A percentile compares a stretch with the other conserved stretches of the same genome.
Conservation (phyloP, 768 basidiomycete species). For the Myochromella boudieri region DNA sequence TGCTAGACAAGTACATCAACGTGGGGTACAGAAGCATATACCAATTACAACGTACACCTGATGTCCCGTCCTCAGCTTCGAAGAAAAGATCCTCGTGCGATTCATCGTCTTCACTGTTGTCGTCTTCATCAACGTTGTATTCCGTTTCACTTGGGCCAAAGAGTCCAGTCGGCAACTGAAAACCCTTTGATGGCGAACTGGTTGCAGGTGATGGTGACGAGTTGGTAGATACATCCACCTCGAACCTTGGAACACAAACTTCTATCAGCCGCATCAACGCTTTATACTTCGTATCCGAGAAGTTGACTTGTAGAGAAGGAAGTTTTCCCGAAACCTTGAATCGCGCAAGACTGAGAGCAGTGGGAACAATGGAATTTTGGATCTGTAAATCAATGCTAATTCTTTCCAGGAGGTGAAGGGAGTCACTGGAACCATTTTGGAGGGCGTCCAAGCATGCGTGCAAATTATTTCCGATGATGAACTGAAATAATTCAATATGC, state of each 20-base stretch:
- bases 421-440: constrained; percentile 49
- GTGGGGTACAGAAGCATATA: not conserved
- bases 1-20: constrained; percentile 22
- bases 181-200: constrained; percentile 30
- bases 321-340: constrained; percentile 91
- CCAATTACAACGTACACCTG: constrained; percentile 41
- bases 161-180: constrained; percentile 54
- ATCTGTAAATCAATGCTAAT: constrained; percentile 88
- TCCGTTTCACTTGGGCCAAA: constrained; percentile 57
- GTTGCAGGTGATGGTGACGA: constrained; percentile 12
- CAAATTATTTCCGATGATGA: constrained; percentile 84
- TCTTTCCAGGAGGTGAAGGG: constrained; percentile 87
- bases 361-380: constrained; percentile 90
- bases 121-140: constrained; percentile 64
- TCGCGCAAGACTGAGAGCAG: constrained; percentile 74
- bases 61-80: constrained; percentile 64
- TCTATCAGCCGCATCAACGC: constrained; percentile 91
- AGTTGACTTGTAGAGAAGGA: constrained; percentile 84
- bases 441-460: constrained; percentile 82
- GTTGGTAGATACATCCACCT: constrained; percentile 34
- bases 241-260: constrained; percentile 84
- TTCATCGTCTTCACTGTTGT: constrained; percentile 34
- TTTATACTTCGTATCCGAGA: constrained; percentile 90
- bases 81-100: constrained; percentile 60
- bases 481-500: constrained; percentile 54